Conservation (phyloP, 306 rosid species). For the Adenanthera pavonina region DNA sequence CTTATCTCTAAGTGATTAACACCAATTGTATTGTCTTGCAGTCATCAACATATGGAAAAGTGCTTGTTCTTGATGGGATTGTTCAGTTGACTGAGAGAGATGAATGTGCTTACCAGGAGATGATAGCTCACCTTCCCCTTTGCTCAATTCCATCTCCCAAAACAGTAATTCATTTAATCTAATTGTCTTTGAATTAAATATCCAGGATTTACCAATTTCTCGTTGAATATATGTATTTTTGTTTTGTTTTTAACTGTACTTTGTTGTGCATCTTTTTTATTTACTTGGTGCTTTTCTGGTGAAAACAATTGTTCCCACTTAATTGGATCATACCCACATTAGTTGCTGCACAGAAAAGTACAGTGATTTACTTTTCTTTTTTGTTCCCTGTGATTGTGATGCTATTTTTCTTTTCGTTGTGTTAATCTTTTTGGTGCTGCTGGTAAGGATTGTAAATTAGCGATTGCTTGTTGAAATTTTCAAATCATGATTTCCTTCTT, state of each 20-base stretch:
- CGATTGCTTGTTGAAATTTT: neutral
- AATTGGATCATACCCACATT: neutral
- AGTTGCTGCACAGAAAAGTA: neutral
- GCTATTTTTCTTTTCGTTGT: no score
- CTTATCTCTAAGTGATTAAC: conserved; percentile 29
- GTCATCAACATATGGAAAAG: conserved; percentile 89
- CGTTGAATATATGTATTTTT: neutral
- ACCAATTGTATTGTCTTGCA: conserved; percentile 44
- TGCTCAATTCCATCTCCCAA: conserved; percentile 89
- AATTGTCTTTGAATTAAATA: conserved; percentile 7
- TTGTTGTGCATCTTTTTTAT: neutral
- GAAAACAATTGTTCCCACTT: neutral
- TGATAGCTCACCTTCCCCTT: conserved; percentile 97
- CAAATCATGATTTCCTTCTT: neutral
- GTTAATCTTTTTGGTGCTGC: neutral
- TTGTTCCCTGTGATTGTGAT: neutral
- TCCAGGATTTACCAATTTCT: neutral
- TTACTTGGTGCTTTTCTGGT: neutral
- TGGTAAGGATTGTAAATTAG: neutral
- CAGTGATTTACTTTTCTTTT: neutral
- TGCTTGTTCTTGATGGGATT: conserved; percentile 97
- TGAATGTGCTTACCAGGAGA: conserved; percentile 99
- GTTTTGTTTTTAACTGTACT: neutral
- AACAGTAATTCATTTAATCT: conserved; percentile 55
- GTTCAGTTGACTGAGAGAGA: conserved; percentile 96